Evolutionary conservation across 306 rosid species (phyloP), one percentile per base, ranked within the genome.

Genomic region (Glycine soja): DNA sequence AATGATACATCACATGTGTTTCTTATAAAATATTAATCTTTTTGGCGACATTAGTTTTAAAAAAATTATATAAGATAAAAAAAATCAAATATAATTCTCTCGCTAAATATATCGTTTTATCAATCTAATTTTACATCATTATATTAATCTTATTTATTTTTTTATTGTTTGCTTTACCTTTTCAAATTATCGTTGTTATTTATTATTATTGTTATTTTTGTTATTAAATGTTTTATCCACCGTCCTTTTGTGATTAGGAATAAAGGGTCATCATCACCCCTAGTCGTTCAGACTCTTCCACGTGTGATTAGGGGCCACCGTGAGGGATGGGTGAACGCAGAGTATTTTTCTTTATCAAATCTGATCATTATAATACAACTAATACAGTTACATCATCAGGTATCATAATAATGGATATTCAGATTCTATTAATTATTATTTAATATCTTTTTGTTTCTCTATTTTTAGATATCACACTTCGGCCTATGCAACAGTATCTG

Each of bases 221-320:
- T 42, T 43, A 10, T 47, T n/a, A 73, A 80, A 72, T 70, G 43
- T 3, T 3, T 73, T 34, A 13, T 74, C 36, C 73, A 84, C 80
- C 80, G 72, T 74, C 82, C 74, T 70, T 78, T 36, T 70, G 50
- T 62, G 64, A 36, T 81, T 82, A 80, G 53, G 86, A 84, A 84
- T 80, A 83, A 86, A 76, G 74, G 77, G 84, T 56, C 52, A 70
- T 72, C 88, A 88, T 64, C n/a, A n/a, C n/a, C n/a, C n/a, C n/a
- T n/a, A n/a, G n/a, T n/a, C n/a, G n/a, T n/a, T n/a, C 14, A 64
- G 66, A 72, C 87, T 48, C 77, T 70, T 80, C 78, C 79, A 77
- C 83, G 88, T 90, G 90, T 58, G 79, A 47, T 84, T 79, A 81
- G 19, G 59, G 47, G 83, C 80, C 77, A 74, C n/a, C n/a, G 15